Base-by-base conservation (phyloP, 306 rosid genomes). In the Echinosophora koreensis region DNA sequence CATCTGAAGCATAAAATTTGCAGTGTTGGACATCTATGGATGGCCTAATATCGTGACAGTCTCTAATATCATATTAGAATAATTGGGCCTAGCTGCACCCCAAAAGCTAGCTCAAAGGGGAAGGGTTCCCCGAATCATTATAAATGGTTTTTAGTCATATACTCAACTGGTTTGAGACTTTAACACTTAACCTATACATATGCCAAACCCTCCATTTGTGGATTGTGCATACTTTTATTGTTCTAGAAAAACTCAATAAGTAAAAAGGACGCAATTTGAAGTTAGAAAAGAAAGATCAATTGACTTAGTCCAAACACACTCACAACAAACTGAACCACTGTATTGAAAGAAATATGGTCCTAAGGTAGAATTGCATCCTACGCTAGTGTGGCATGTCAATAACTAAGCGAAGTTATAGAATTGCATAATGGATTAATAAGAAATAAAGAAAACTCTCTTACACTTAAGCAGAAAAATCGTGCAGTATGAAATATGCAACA, bases 361-460 rank as follows among this genome's bases (percentile, higher is more conserved):
- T 37, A 50, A 51, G 9, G 9, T 10, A 58, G 37, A 3, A 6
- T 46, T 14, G 5, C 34, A 50, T 9, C 51, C 54, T 10, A 17
- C 10, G 42, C 69, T 66, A 38, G 18, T 47, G 60, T 78, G 12
- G 28, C 22, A 62, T 62, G 65, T 32, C 59, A 50, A 73, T 54
- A 73, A 73, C 54, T 57, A 66, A 49, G 77, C n/a, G 30, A 32
- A 28, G 60, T 34, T 57, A 55, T 16, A 63, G n/a, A 58, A 61
- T 68, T 67, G 41, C 58, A 68, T 15, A 49, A 41, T 47, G 22
- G 9, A 73, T 46, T 64, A 57, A 46, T 18, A 44, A 60, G 32
- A 38, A 79, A 61, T 51, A 16, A 5, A 66, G 6, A 65, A 64
- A 57, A 13, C 7, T 49, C 11, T 32, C 57, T 42, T 46, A 5